Conservation (phyloP, 805 yeast species). For the Starmerella apis region DNA sequence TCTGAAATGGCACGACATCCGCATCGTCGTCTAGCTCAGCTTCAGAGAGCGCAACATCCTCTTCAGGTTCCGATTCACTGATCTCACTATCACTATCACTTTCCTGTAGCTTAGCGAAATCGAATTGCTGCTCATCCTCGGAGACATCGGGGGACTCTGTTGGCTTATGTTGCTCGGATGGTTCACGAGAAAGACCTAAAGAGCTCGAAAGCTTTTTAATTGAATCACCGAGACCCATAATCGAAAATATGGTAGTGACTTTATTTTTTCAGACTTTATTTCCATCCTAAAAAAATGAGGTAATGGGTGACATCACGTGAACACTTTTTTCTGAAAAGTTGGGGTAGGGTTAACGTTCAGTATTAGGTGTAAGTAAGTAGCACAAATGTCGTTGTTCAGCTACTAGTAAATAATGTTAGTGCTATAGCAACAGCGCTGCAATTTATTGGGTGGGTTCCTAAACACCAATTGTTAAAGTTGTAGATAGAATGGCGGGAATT, state of each 20-base stretch:
- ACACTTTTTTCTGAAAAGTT: neutral
- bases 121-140: conserved; percentile 32
- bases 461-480: no score
- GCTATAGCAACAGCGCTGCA: no score
- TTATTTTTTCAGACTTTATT: neutral
- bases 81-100: conserved; percentile 36
- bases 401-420: no score
- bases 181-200: conserved; percentile 20
- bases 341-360: neutral
- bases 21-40: conserved; percentile 91
- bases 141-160: conserved; percentile 7
- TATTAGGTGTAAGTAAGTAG: no score
- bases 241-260: neutral
- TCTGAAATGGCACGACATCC: conserved; percentile 85
- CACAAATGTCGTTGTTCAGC: no score
- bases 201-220: conserved; percentile 22
- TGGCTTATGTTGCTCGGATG: neutral
- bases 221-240: conserved; percentile 27
- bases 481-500: no score
- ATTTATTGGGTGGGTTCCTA: no score
- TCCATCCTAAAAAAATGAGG: conserved; percentile 4
- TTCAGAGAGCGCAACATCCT: conserved; percentile 77
- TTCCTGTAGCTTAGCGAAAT: conserved; percentile 29
- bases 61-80: conserved; percentile 44
- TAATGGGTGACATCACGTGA: neutral